Base-by-base conservation (phyloP, 768 basidiomycete genomes). In the Trametes gibbosa region DNA sequence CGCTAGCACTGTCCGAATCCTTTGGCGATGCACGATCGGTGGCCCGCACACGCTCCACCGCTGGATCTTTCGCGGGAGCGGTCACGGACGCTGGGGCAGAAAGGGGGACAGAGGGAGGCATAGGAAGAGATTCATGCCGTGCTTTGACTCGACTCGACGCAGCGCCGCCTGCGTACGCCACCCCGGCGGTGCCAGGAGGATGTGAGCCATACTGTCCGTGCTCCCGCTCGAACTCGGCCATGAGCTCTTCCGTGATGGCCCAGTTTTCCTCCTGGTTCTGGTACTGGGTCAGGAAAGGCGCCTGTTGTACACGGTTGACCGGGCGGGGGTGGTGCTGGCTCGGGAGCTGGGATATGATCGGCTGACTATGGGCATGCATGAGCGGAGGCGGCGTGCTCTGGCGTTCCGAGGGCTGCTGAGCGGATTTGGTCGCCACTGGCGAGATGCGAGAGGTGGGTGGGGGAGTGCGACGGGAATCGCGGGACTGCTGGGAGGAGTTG, bases 201-300 rank as follows among this genome's bases (percentile, higher is more conserved):
- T 65, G 73, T 66, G 62, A 50, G 79, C 71, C 63, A 67, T 84
- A 84, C 55, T 85, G 82, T 61, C 25, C 72, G 70, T 88, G 85
- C n/a, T 84, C 84, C 42, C 83, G 80, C 67, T 90, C 88, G 61
- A 89, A 86, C 62, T 89, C 85, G 32, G 83, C 84, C 71, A 89
- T 75, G 27, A 89, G 76, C 62, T 89, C 84, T 35, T 83, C 82
- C 0, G 87, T 87, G 78, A 89, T 81, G 50, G 86, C 80, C 79
- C 83, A 87, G 40, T 77, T 77, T 41, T 83, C 84, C 37, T 84
- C 83, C 66, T 80, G 66, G 12, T 75, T 71, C 41, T 82, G 79
- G 66, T 79, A 84, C 56, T 83, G 81, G 0, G 76, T 72, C 19
- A 87, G 78, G 67, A 87, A 86, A 27, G 78, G 80, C 12, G 81